Percentiles rank a stretch among this genome's conserved stretches.
Conservation (phyloP, 805 yeast genomes). For the Brettanomyces anomalus region DNA sequence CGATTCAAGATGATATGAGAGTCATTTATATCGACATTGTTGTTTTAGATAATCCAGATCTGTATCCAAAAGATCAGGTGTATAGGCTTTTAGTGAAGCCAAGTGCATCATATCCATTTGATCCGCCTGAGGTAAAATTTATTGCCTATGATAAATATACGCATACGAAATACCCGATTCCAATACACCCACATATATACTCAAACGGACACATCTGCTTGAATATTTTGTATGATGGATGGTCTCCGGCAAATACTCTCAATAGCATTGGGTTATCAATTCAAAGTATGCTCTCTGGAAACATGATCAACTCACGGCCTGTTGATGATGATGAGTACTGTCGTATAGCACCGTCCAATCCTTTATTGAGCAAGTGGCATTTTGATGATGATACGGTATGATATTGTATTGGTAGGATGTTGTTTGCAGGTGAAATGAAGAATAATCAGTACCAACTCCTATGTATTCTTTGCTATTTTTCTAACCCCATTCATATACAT, state of each 20-base stretch:
- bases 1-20: neutral
- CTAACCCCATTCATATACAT: no score
- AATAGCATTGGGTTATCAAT: slow-evolving; percentile 44
- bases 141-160: slow-evolving; percentile 18
- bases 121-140: slow-evolving; percentile 50
- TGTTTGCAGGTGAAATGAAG: no score
- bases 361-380: slow-evolving; percentile 37
- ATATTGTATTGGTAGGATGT: neutral
- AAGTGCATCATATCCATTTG: slow-evolving; percentile 44
- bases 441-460: no score
- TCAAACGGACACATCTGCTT: slow-evolving; percentile 75
- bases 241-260: slow-evolving; percentile 57
- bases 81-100: slow-evolving; percentile 38
- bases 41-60: slow-evolving; percentile 23
- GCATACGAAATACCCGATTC: slow-evolving; percentile 27
- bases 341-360: slow-evolving; percentile 46
- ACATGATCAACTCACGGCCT: slow-evolving; percentile 41
- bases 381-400: slow-evolving; percentile 52
- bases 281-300: slow-evolving; percentile 55
- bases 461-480: no score
- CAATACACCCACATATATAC: slow-evolving; percentile 68
- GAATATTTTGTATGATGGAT: slow-evolving; percentile 52
- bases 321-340: slow-evolving; percentile 46
- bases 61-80: slow-evolving; percentile 27
- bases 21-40: slow-evolving; percentile 24